Evolutionary conservation across 306 rosid species (phyloP).

Genomic region (Crataegus laevigata): DNA sequence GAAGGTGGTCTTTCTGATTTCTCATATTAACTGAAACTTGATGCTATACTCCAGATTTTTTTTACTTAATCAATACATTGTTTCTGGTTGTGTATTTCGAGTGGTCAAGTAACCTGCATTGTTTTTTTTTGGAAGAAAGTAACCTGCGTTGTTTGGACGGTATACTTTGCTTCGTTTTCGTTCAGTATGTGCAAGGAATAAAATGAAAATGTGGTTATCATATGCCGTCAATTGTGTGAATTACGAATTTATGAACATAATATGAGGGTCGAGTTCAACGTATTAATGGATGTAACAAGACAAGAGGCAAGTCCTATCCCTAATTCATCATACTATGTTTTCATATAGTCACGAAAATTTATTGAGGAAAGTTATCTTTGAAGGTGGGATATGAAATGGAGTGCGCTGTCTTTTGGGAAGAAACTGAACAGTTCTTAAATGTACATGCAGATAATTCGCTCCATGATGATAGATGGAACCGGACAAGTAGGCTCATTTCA

Average conservation of each 20-base stretch:
- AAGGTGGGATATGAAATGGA: not conserved
- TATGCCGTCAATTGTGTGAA: not conserved
- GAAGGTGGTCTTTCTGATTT: slow-evolving; percentile 41
- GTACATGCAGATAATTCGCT: slow-evolving; percentile 59
- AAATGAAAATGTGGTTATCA: not conserved
- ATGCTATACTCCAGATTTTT: not conserved
- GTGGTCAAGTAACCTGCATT: not conserved
- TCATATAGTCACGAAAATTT: not conserved
- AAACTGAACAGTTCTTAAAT: not conserved
- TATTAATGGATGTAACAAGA: not conserved
- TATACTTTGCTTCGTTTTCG: not conserved
- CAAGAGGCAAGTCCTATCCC: too few species aligned
- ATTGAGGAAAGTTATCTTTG: not conserved
- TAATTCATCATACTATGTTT: not conserved
- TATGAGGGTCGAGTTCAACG: not conserved
- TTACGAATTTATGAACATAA: not conserved
- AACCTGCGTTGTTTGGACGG: not conserved
- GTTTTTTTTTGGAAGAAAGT: too few species aligned
- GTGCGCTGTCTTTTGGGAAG: not conserved
- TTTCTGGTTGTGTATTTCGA: not conserved
- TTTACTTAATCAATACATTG: slow-evolving; percentile 2
- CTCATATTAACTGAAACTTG: not conserved
- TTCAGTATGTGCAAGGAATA: not conserved
- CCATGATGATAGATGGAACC: slow-evolving; percentile 54
- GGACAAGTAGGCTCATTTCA: slow-evolving; percentile 39